Evolutionary conservation across 2,329 filamentous ascomycete species (phyloP).

Genomic region (Penicillium sp.): DNA sequence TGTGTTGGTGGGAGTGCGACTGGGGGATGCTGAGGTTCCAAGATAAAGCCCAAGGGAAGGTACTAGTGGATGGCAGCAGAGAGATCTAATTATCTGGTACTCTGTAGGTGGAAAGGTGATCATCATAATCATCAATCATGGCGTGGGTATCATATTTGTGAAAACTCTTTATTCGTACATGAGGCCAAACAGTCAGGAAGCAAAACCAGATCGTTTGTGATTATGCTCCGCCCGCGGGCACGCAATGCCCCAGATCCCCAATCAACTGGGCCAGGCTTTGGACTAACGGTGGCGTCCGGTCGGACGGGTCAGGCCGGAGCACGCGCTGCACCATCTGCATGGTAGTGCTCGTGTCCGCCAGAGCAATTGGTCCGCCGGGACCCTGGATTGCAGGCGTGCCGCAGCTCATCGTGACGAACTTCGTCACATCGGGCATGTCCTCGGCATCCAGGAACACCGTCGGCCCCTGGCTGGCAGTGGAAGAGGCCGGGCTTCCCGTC

Average conservation of each 20-base stretch:
- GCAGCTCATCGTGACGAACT: constrained; percentile 60
- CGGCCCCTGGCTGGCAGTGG: constrained; percentile 18
- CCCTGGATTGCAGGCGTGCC: constrained; percentile 56
- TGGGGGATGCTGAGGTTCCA: constrained; percentile 21
- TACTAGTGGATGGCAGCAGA: not conserved
- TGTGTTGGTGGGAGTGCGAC: constrained; percentile 14
- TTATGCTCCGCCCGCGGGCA: constrained; percentile 1
- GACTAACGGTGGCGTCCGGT: constrained; percentile 60
- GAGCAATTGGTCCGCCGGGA: constrained; percentile 30
- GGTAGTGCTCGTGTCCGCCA: constrained; percentile 60
- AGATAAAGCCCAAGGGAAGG: too few species aligned
- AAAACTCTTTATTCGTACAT: not conserved
- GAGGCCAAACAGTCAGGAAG: not conserved
- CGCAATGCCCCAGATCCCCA: constrained; percentile 28
- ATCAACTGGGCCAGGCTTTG: constrained; percentile 68
- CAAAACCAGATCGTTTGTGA: not conserved
- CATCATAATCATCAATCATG: not conserved
- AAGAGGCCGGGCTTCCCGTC: constrained; percentile 25
- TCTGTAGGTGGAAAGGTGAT: not conserved
- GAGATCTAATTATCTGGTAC: too few species aligned
- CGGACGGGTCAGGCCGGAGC: constrained; percentile 57
- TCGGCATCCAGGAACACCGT: constrained; percentile 59
- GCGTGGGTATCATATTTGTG: constrained; percentile 8
- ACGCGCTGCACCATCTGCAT: constrained; percentile 62
- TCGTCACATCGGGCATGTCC: constrained; percentile 55